These are phyloP conservation scores for Jackrogersella minutella DNA, from an alignment of 495 filamentous ascomycete species.

Conservation along the genomic window DNA sequence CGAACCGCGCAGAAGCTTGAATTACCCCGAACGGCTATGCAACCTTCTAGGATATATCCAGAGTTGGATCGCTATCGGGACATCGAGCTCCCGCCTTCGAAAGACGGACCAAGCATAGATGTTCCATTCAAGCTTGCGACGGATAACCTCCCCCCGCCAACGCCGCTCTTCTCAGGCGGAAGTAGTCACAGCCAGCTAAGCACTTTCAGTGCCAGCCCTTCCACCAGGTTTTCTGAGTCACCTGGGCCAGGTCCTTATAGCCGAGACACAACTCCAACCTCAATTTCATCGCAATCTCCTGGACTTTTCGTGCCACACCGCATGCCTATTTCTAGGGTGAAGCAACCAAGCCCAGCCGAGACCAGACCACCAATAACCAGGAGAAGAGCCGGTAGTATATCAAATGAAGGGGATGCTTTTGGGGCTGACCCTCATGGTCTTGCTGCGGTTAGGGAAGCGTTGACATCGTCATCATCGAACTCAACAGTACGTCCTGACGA, in stretches of 20 bases:
- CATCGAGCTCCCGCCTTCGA: constrained; percentile 37
- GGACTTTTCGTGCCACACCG: constrained; percentile 70
- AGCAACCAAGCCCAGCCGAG: constrained; percentile 70
- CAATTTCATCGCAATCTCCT: constrained; percentile 93
- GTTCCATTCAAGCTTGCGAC: constrained; percentile 59
- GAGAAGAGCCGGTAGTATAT: constrained; percentile 61
- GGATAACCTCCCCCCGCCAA: constrained; percentile 70
- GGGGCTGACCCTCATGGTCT: constrained; percentile 64
- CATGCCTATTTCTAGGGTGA: constrained; percentile 62
- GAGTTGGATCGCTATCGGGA: constrained; percentile 64
- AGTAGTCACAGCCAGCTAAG: constrained; percentile 60
- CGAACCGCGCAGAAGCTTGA: constrained; percentile 48
- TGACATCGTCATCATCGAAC: constrained; percentile 68
- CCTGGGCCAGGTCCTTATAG: constrained; percentile 84
- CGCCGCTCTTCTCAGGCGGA: constrained; percentile 65
- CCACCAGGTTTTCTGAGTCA: constrained; percentile 92
- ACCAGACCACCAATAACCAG: constrained; percentile 74
- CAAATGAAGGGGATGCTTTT: constrained; percentile 59
- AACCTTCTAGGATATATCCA: constrained; percentile 55
- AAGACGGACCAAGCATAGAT: constrained; percentile 45
- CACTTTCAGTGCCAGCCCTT: constrained; percentile 79
- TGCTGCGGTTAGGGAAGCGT: constrained; percentile 68
- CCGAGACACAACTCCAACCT: constrained; percentile 92
- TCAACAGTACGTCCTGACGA: constrained; percentile 62
- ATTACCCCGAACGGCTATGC: constrained; percentile 42